A percentile compares a stretch with the other conserved stretches of the same genome.
Conservation (phyloP, 2,329 filamentous ascomycete species). For the Scleromitrula shiraiana region DNA sequence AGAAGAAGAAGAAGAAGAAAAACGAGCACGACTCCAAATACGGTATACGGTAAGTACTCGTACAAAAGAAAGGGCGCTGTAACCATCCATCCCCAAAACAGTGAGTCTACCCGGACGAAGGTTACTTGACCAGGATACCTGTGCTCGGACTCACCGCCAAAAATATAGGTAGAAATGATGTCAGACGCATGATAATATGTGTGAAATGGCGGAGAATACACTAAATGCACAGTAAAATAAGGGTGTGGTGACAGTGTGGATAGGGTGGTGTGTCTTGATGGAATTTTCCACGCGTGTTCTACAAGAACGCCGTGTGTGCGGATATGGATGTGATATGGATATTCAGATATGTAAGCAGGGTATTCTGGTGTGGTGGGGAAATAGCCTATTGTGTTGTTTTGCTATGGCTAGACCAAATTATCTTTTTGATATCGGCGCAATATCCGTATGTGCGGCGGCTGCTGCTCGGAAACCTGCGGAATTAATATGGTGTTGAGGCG, state of each 20-base stretch:
- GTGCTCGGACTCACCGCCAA: conserved; percentile 1
- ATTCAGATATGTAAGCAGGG: conserved; percentile 8
- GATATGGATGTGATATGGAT: neutral
- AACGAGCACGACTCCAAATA: no score
- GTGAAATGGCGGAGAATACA: conserved; percentile 6
- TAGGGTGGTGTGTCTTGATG: neutral
- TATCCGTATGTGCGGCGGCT: neutral
- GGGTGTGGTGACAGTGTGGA: neutral
- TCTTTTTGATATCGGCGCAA: neutral
- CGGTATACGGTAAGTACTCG: no score
- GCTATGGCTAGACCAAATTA: neutral
- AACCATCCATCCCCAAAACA: no score
- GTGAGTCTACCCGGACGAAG: no score
- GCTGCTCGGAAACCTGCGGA: neutral
- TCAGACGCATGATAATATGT: neutral
- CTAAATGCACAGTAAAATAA: neutral
- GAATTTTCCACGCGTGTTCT: conserved; percentile 2
- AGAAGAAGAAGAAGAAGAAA: no score
- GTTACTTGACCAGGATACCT: neutral
- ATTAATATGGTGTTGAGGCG: neutral
- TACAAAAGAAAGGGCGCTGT: no score
- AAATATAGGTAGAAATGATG: conserved; percentile 1
- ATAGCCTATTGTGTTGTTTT: conserved; percentile 6
- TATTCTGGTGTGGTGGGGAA: neutral
- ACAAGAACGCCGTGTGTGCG: no score